A percentile compares a stretch with the other conserved stretches of the same genome.
Evolutionary conservation across 2,329 filamentous ascomycete species (phyloP).

Genomic region (Orbilia javanica): DNA sequence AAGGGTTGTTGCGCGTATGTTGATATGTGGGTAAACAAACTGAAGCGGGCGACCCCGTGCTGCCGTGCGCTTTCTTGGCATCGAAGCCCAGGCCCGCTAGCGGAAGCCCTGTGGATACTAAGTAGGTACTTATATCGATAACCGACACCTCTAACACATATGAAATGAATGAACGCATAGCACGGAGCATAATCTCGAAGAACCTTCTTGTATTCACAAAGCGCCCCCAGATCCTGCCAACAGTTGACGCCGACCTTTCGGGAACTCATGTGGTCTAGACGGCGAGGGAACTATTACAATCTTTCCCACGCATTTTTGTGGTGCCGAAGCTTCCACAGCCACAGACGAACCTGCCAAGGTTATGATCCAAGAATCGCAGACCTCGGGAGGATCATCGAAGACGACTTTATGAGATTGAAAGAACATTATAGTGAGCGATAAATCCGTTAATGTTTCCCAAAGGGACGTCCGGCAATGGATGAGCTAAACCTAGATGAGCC

Average conservation of each 20-base stretch:
- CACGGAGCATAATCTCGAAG: no score
- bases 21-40: slow-evolving; percentile 53
- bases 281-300: neutral
- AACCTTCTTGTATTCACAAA: no score
- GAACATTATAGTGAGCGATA: slow-evolving; percentile 50
- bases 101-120: no score
- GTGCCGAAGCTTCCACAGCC: slow-evolving; percentile 1
- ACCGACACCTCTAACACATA: no score
- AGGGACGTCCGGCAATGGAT: neutral
- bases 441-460: neutral
- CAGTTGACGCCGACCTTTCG: neutral
- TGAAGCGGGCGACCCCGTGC: neutral
- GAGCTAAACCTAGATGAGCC: neutral
- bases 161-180: no score
- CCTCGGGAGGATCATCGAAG: slow-evolving; percentile 51
- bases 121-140: no score
- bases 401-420: slow-evolving; percentile 48
- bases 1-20: slow-evolving; percentile 7
- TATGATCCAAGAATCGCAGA: slow-evolving; percentile 54
- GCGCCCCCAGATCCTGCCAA: no score
- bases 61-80: neutral
- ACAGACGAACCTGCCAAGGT: neutral
- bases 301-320: neutral
- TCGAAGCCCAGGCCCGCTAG: no score
- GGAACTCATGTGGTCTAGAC: neutral